phyloP scores from a whole-genome alignment of 2,329 filamentous ascomycete species.

The Fusarium hostae region DNA sequence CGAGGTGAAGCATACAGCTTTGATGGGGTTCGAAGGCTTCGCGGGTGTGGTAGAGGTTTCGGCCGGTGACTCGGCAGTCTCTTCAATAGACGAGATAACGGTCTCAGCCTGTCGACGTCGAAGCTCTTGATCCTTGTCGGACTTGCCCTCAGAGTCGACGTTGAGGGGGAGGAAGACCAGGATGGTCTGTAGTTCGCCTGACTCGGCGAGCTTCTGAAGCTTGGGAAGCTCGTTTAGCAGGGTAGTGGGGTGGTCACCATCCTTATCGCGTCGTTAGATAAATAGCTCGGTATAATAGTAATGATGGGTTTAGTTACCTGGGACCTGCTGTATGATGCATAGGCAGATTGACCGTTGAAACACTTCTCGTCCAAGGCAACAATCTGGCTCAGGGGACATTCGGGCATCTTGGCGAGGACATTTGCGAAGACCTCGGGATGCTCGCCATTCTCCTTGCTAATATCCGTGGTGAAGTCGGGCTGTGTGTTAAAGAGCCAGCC shows the following conservation, averaged over 20 bases:
- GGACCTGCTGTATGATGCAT: conserved; percentile 57
- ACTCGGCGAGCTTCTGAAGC: conserved; percentile 58
- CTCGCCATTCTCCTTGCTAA: conserved; percentile 57
- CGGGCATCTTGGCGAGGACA: conserved; percentile 50
- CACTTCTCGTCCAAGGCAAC: conserved; percentile 57
- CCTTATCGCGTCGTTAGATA: conserved; percentile 48
- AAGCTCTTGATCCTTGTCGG: conserved; percentile 55
- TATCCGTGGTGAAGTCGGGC: conserved; percentile 62
- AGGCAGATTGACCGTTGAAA: conserved; percentile 57
- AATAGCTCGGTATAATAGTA: not conserved
- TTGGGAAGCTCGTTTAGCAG: conserved; percentile 58
- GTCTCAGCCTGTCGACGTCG: conserved; percentile 62
- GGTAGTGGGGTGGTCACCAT: conserved; percentile 55
- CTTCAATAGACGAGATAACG: conserved; percentile 55
- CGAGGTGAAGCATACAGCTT: conserved; percentile 81
- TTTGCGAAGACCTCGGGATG: conserved; percentile 54
- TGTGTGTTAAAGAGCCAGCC: conserved; percentile 50
- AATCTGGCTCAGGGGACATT: conserved; percentile 54
- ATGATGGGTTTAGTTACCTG: conserved; percentile 50
- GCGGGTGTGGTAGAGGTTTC: conserved; percentile 42
- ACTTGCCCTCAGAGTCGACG: conserved; percentile 54
- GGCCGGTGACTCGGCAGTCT: conserved; percentile 36
- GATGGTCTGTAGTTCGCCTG: conserved; percentile 66
- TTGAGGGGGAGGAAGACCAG: conserved; percentile 65
- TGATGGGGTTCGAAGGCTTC: conserved; percentile 53